Conservation (phyloP, 805 yeast genomes). For the Nakazawaea peltata region DNA sequence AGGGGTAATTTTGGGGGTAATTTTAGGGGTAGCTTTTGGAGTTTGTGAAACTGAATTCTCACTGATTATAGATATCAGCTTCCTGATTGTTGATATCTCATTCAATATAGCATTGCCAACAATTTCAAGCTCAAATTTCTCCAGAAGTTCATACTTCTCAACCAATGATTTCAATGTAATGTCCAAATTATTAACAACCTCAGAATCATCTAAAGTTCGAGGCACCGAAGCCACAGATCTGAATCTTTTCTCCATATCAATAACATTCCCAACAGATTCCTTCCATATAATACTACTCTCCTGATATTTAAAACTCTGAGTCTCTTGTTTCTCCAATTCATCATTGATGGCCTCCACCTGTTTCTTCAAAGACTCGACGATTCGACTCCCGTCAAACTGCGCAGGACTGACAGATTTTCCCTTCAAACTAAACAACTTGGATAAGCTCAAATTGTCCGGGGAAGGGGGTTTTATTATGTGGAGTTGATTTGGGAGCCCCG, state of each 20-base stretch:
- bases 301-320: conserved; percentile 14
- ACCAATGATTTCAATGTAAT: conserved; percentile 12
- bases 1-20: no score
- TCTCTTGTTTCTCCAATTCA: conserved; percentile 13
- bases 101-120: conserved; percentile 14
- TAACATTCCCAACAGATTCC: conserved; percentile 19
- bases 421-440: conserved; percentile 1
- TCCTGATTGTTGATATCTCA: conserved; percentile 18
- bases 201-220: conserved; percentile 12
- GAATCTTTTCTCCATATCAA: conserved; percentile 16
- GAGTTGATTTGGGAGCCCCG: background rate
- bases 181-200: conserved; percentile 10
- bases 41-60: no score
- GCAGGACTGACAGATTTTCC: background rate
- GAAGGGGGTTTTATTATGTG: no score
- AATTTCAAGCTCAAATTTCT: conserved; percentile 11
- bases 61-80: conserved; percentile 16
- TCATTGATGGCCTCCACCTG: conserved; percentile 20
- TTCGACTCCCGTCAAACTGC: conserved; percentile 12
- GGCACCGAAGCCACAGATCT: conserved; percentile 7
- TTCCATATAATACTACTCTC: conserved; percentile 17
- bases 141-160: conserved; percentile 7
- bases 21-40: no score
- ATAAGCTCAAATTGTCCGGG: background rate
- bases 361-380: conserved; percentile 15